Evolutionary conservation across 805 yeast species (phyloP), one percentile per base, ranked within the genome.

Genomic region (Sugiyamaella mastotermitis): DNA sequence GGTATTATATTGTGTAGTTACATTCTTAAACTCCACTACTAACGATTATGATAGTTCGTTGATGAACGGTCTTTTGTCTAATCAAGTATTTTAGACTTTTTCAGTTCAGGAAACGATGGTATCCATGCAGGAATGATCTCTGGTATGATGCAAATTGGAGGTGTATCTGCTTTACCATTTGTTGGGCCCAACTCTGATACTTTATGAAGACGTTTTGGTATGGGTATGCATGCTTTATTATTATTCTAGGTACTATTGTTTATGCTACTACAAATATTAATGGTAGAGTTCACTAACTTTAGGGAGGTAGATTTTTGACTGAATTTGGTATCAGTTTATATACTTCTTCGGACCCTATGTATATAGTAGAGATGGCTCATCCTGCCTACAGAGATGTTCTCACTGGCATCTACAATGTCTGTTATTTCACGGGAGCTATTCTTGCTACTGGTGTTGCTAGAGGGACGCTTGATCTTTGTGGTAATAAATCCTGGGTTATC

Each of bases 341-440:
- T 19, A 40, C 22, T 7, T 18, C 37, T 13, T 41, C 48, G 10
- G 49, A 38, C 11, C 51, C 51, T 7, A 35, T 40, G 11, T 43
- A 41, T 37, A 40, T 39, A 14, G 44, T 40, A 14, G 49, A 48
- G 26, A 13, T 48, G 17, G 38, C 51, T 13, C 51, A 46, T 37
- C 51, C 49, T 22, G 40, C 45, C 7, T 42, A 42, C 28, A 35
- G 45, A 23, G 48, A 45, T 25, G 19, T 37, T 10, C 16, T 41
- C 31, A 38, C 38, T 11, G 48, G 43, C 7, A 14, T 44, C 20
- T 41, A 44, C 16, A 37, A 38, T 14, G 27, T 37, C 4, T 38
- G 42, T 16, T 38, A 33, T 24, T 38, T 38, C 18, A 37, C 31
- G 9, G 45, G 48, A 3, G 25, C 43, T 3, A 37, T 42, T 28